These are phyloP conservation scores for Penicillium vulpinum DNA, from an alignment of 2,329 filamentous ascomycete genomes.

Conservation along the genomic window DNA sequence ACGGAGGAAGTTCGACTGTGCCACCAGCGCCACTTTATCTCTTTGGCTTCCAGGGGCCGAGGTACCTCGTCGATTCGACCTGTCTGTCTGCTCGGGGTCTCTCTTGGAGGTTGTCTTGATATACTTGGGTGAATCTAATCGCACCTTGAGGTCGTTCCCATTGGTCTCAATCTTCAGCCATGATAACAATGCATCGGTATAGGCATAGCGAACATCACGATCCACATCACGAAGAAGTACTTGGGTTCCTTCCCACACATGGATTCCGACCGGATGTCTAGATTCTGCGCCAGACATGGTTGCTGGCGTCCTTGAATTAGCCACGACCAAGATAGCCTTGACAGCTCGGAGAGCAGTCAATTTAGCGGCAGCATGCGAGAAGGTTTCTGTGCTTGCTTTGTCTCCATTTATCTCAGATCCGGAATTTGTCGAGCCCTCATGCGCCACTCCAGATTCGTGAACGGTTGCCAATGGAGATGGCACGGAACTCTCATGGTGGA, in stretches of 20 bases:
- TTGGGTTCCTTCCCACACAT: slow-evolving; percentile 94
- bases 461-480: slow-evolving; percentile 39
- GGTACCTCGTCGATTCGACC: slow-evolving; percentile 61
- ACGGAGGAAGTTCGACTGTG: slow-evolving; percentile 70
- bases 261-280: slow-evolving; percentile 72
- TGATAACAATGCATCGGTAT: slow-evolving; percentile 76
- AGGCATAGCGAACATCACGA: slow-evolving; percentile 76
- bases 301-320: slow-evolving; percentile 66
- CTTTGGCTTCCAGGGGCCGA: slow-evolving; percentile 63
- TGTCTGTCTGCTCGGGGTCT: slow-evolving; percentile 41
- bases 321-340: slow-evolving; percentile 77
- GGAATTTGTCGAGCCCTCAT: slow-evolving; percentile 18
- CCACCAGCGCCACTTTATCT: slow-evolving; percentile 58
- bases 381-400: slow-evolving; percentile 55
- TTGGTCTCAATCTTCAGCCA: slow-evolving; percentile 85
- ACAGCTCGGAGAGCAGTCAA: slow-evolving; percentile 72
- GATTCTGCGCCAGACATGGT: slow-evolving; percentile 64
- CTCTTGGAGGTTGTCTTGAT: slow-evolving; percentile 46
- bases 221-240: slow-evolving; percentile 84
- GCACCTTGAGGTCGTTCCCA: slow-evolving; percentile 62
- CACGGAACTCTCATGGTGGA: slow-evolving; percentile 46
- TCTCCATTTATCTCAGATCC: slow-evolving; percentile 37
- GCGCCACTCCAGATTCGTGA: slow-evolving; percentile 18
- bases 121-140: slow-evolving; percentile 56
- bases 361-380: slow-evolving; percentile 62